Evolutionary conservation across 1,284 basidiomycete genomes (phyloP).

Genomic region (Boletus smithii): DNA sequence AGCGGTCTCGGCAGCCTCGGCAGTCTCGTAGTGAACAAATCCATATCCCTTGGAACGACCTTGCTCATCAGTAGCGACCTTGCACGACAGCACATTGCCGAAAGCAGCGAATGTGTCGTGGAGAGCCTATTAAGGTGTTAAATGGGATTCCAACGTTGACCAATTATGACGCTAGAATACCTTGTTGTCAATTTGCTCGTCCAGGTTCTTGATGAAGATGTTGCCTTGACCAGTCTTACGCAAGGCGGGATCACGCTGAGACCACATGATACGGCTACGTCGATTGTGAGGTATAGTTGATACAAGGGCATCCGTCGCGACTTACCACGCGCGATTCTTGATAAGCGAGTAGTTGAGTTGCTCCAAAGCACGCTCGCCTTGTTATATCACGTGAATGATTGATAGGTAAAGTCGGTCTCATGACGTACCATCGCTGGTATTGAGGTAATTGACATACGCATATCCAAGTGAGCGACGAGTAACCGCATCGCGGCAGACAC

Average conservation of each 20-base stretch:
- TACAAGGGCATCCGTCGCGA: neutral
- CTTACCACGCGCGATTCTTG: constrained; percentile 93
- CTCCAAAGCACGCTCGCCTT: constrained; percentile 96
- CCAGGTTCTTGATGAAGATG: constrained; percentile 99
- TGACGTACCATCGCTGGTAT: constrained; percentile 82
- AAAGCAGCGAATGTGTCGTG: constrained; percentile 99
- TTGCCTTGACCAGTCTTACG: constrained; percentile 99
- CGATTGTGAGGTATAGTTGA: constrained; percentile 3
- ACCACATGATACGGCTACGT: constrained; percentile 98
- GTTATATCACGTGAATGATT: constrained; percentile 12
- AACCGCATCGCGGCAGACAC: constrained; percentile 99
- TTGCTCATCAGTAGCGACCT: constrained; percentile 93
- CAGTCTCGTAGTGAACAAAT: constrained; percentile 98
- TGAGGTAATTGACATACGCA: constrained; percentile 99
- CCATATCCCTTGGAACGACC: constrained; percentile 96
- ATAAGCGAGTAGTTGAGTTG: constrained; percentile 99
- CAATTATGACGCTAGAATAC: constrained; percentile 35
- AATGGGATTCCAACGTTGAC: constrained; percentile 1
- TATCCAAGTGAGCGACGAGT: constrained; percentile 99
- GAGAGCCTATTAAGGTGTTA: constrained; percentile 62
- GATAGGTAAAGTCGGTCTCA: constrained; percentile 1
- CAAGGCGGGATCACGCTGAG: constrained; percentile 97
- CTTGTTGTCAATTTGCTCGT: constrained; percentile 99
- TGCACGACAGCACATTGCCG: constrained; percentile 98
- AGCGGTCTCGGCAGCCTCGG: constrained; percentile 92